Base-by-base conservation (phyloP, 352 stramenopile genomes). In the Aphanomyces astaci region DNA sequence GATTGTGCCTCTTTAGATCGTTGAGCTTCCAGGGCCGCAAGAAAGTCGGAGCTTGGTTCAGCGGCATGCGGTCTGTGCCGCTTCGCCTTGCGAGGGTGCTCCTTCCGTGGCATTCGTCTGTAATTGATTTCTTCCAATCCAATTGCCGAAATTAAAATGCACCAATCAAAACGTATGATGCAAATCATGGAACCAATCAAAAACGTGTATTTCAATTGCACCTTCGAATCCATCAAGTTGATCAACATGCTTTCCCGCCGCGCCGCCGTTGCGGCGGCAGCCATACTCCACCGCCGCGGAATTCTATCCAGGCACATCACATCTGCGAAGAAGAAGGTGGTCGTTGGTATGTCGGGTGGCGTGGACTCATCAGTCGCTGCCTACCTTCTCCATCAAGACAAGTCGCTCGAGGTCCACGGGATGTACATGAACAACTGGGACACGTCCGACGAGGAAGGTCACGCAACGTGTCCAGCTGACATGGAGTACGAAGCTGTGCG, bases 341-440 rank as follows among this genome's bases (percentile, higher is more conserved):
- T 97, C 1, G 91, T 99, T 28, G 97, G 96, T 46, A 96, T 99
- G 84, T 99, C 95, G 13, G 97, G 97, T 30, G 97, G 97, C n/a
- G 96, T 99, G 25, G 97, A 99, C 76, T 99, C 95, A 24, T 98
- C 96, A 0, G 96, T 99, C 28, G 82, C 92, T 40, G 96, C 96
- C 24, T 80, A 97, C 73, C 76, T 99, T 28, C 80, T 99, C 9
- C 75, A 90, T 33, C 63, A 90, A 36, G 49, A n/a, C 32, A 82
- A 96, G 71, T 89, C 90, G n/a, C 96, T 92, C 78, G 79, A 89
- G 45, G 83, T 99, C 55, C 84, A 95, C 19, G 97, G 95, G n/a
- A 84, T 99, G 45, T 98, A 98, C 78, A 99, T 99, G 97, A 96
- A 96, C 71, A 99, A 99, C 78, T 99, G 97, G 97, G 97, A 99